Percentiles rank a stretch among this genome's conserved stretches.
Evolutionary conservation across 2,329 filamentous ascomycete genomes (phyloP).

Genomic region (Fusarium oxysporum): DNA sequence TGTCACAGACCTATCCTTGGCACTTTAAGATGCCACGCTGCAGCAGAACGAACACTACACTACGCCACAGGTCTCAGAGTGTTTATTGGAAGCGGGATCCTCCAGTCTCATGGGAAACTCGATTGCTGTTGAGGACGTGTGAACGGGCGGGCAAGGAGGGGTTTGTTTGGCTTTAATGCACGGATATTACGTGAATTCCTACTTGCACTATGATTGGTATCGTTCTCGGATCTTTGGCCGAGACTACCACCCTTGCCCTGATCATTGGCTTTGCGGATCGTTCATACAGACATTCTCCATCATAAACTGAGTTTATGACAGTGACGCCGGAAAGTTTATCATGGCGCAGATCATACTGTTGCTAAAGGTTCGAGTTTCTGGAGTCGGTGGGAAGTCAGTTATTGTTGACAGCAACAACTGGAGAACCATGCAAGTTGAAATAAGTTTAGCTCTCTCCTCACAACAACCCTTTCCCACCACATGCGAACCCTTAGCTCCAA

Average conservation of each 20-base stretch:
- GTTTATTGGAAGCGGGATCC: slow-evolving; percentile 1
- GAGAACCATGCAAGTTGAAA: slow-evolving; percentile 12
- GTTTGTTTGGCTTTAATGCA: neutral
- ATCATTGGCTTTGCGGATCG: neutral
- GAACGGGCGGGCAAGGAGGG: neutral
- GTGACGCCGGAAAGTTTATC: neutral
- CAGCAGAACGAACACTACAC: neutral
- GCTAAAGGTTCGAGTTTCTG: neutral
- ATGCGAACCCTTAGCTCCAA: slow-evolving; percentile 3
- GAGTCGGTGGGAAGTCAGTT: neutral
- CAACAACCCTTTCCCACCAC: slow-evolving; percentile 32
- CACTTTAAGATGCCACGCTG: slow-evolving; percentile 17
- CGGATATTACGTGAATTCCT: neutral
- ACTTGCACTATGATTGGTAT: neutral
- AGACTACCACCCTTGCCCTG: neutral
- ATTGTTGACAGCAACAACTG: neutral
- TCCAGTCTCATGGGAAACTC: neutral
- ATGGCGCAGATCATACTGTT: neutral
- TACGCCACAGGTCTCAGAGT: slow-evolving; percentile 6
- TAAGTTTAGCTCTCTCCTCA: slow-evolving; percentile 25
- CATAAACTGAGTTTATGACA: neutral
- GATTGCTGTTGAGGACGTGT: neutral
- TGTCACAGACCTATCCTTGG: slow-evolving; percentile 9
- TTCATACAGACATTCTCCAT: neutral
- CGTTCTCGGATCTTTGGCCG: slow-evolving; percentile 3